These are phyloP conservation scores for Teunomyces tritomae DNA, from an alignment of 805 yeast species.

Conservation along the genomic window DNA sequence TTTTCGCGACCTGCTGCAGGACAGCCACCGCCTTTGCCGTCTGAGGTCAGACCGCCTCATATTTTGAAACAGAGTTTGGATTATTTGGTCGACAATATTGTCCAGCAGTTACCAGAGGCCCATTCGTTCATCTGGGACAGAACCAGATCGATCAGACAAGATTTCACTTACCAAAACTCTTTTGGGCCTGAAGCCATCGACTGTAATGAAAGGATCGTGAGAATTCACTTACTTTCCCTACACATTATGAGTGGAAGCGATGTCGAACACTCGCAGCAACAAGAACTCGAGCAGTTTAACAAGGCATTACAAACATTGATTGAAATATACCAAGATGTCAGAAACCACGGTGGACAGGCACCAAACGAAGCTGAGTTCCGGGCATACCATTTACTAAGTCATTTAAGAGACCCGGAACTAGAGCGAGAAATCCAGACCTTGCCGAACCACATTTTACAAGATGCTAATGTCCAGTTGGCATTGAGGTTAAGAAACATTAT, in stretches of 20 bases:
- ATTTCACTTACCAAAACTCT: conserved; percentile 91
- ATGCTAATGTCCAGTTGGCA: conserved; percentile 66
- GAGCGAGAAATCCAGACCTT: conserved; percentile 71
- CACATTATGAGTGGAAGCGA: conserved; percentile 79
- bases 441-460: conserved; percentile 54
- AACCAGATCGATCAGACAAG: conserved; percentile 94
- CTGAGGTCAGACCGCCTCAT: conserved; percentile 94
- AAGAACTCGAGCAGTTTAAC: conserved; percentile 90
- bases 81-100: conserved; percentile 62
- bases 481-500: conserved; percentile 63
- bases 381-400: conserved; percentile 79
- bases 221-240: conserved; percentile 78
- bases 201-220: conserved; percentile 86
- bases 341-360: conserved; percentile 63
- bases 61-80: conserved; percentile 64
- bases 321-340: conserved; percentile 80
- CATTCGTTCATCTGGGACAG: conserved; percentile 97
- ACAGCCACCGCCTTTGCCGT: conserved; percentile 95
- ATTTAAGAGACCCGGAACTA: conserved; percentile 78
- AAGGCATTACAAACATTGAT: conserved; percentile 85
- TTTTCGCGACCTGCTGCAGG: conserved; percentile 98
- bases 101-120: conserved; percentile 71
- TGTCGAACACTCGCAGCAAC: conserved; percentile 84
- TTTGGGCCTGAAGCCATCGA: conserved; percentile 91
- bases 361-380: conserved; percentile 93